Evolutionary conservation across 2,329 filamentous ascomycete genomes (phyloP).

Genomic region (Gnomoniopsis sp.): DNA sequence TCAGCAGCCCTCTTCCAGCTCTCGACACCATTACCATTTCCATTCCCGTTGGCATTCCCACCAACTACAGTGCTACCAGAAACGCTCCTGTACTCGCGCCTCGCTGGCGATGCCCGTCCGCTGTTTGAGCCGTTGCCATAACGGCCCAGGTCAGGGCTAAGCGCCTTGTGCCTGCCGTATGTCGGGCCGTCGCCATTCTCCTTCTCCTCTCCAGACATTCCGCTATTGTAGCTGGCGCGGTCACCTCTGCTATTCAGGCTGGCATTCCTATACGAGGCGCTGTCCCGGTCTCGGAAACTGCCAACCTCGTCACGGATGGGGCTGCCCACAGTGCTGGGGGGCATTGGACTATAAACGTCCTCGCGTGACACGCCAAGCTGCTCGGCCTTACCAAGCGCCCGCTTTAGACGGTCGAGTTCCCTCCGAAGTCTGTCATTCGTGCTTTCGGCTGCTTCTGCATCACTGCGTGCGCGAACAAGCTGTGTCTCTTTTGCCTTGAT

Average conservation of each 20-base stretch:
- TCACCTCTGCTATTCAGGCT: conserved; percentile 36
- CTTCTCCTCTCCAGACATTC: conserved; percentile 67
- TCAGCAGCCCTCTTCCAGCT: conserved; percentile 97
- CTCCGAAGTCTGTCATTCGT: conserved; percentile 79
- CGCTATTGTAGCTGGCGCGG: conserved; percentile 61
- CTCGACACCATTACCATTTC: conserved; percentile 59
- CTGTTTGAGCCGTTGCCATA: conserved; percentile 46
- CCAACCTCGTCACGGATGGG: conserved; percentile 57
- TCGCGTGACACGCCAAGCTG: conserved; percentile 32
- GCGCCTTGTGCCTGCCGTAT: conserved; percentile 46
- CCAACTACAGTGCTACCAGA: conserved; percentile 15
- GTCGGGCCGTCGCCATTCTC: conserved; percentile 50
- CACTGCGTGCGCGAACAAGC: conserved; percentile 83
- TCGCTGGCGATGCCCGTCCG: conserved; percentile 57
- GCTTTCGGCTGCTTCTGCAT: conserved; percentile 84
- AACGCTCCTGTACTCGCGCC: conserved; percentile 33
- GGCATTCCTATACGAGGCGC: conserved; percentile 7
- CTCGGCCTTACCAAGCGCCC: conserved; percentile 67
- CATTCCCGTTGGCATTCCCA: conserved; percentile 16
- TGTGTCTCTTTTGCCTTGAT: conserved; percentile 99
- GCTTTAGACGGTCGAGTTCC: conserved; percentile 91
- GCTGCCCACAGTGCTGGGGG: conserved; percentile 38
- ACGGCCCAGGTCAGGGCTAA: conserved; percentile 50
- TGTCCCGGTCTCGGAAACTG: conserved; percentile 23
- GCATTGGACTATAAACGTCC: conserved; percentile 13